Conservation (phyloP, 148 eudicot genomes). For the Nyssa sinensis region DNA sequence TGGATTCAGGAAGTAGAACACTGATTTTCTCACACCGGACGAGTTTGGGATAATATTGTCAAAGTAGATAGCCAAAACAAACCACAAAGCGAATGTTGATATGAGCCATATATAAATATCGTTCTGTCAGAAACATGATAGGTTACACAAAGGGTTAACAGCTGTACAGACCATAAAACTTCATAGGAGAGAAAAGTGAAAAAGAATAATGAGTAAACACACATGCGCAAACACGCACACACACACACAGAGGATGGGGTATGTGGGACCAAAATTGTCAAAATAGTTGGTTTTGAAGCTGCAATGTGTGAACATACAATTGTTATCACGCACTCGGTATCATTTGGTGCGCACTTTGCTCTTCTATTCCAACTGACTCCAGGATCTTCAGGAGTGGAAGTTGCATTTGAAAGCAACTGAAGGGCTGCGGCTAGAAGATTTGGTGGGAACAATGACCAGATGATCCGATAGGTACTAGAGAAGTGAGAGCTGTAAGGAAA, state of each 20-base stretch:
- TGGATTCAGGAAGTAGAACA: slow-evolving; percentile 67
- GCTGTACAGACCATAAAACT: background rate
- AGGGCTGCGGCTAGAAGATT: slow-evolving; percentile 61
- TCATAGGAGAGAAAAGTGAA: background rate
- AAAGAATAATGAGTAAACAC: background rate
- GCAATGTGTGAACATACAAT: slow-evolving; percentile 36
- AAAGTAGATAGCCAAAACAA: slow-evolving; percentile 80
- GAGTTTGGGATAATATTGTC: slow-evolving; percentile 82
- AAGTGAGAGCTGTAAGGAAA: slow-evolving; percentile 49
- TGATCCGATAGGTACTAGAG: slow-evolving; percentile 26
- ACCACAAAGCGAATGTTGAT: slow-evolving; percentile 54
- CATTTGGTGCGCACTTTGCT: slow-evolving; percentile 52
- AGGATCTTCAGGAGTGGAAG: slow-evolving; percentile 50
- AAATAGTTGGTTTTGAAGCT: background rate
- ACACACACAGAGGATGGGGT: background rate
- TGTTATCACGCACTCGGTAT: slow-evolving; percentile 51
- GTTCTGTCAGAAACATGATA: slow-evolving; percentile 43
- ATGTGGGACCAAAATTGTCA: background rate
- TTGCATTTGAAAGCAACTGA: slow-evolving; percentile 49
- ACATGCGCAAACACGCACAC: no score
- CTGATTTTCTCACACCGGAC: slow-evolving; percentile 77
- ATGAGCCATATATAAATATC: slow-evolving; percentile 61
- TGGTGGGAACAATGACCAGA: slow-evolving; percentile 69
- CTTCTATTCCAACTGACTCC: slow-evolving; percentile 69
- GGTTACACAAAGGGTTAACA: background rate